Base-by-base conservation (phyloP, 257 asterid genomes). In the Paraleonurus japonicus region DNA sequence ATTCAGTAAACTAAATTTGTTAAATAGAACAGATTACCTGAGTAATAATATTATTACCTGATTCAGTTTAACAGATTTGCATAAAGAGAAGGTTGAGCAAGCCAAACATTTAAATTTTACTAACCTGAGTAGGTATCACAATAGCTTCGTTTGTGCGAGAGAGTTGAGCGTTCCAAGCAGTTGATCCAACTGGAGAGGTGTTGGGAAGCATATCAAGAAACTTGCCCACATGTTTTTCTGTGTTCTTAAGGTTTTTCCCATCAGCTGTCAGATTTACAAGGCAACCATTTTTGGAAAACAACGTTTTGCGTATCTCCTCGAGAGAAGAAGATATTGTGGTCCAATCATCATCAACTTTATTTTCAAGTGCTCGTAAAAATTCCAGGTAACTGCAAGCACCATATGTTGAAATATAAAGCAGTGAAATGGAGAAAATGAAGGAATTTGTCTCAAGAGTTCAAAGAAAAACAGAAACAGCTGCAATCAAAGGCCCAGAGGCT, bases 121-220 rank as follows among this genome's bases (percentile, higher is more conserved):
- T 51, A 73, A 95, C 99, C 92, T 95, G 99, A 65, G 99, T 91
- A 67, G 99, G 99, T 65, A 95, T 80, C 64, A 95, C 96, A 61
- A 95, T 76, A 81, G 98, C 99, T 85, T 95, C 99, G 82, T 92
- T 92, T 65, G 85, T 77, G 26, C 77, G 80, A 43, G 97, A 86
- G 70, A 91, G 92, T 57, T 81, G 85, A 58, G 86, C 81, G 64
- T 32, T 83, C 95, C 96, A 89, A 54, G 85, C 65, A 73, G 79
- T 59, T 77, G 96, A 76, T 78, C 79, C 90, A 73, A 66, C 74
- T 41, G 83, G 79, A 33, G 88, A 76, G 28, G 86, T 78, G 79
- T 68, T 84, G 33, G 99, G 98, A 86, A 95, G 98, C 92, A 83
- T 69, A 80, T 92, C 94, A 28, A 95, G 90, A 80, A 95, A 95